Conservation (phyloP, 257 asterid genomes). For the Solanum dulcamara region DNA sequence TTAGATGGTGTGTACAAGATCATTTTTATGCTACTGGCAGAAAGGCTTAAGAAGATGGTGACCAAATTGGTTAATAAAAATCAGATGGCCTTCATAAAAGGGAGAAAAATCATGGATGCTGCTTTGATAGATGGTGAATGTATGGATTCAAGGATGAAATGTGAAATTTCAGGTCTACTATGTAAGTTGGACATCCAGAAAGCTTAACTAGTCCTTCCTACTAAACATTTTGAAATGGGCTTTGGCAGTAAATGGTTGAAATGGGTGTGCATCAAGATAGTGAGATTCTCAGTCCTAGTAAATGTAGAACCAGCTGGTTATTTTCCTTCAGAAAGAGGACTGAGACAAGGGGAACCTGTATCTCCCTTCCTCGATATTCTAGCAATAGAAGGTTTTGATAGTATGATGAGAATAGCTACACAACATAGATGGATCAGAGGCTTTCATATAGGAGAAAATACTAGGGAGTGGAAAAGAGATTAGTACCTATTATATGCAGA, state of each 20-base stretch:
- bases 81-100: background rate
- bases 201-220: background rate
- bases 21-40: background rate
- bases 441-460: background rate
- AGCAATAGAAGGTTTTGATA: background rate
- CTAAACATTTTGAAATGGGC: background rate
- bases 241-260: background rate
- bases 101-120: background rate
- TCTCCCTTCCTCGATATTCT: background rate
- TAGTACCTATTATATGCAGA: background rate
- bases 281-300: background rate
- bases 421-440: background rate
- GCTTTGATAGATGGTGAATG: background rate
- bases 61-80: background rate
- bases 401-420: background rate
- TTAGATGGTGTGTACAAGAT: background rate
- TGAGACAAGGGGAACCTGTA: background rate
- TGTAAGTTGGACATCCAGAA: background rate
- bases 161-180: background rate
- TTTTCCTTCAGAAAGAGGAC: background rate
- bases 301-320: background rate
- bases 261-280: background rate
- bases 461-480: background rate
- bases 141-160: background rate
- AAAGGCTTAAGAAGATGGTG: background rate